phyloP scores from a whole-genome alignment of 495 filamentous ascomycete species.

The Penicilliopsis zonata region DNA sequence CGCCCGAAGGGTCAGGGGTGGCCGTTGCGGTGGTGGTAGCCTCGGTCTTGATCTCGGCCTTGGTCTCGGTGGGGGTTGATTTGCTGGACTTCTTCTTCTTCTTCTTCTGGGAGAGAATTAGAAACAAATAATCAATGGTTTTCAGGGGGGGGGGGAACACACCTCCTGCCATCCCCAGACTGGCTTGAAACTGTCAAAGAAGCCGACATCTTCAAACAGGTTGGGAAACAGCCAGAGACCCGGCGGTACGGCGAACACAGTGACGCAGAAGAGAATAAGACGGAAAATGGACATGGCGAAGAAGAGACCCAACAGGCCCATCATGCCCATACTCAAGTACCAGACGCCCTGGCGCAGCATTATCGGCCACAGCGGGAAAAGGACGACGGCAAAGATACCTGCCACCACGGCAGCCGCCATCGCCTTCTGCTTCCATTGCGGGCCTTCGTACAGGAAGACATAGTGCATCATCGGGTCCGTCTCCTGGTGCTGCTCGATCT shows the following conservation, averaged over 20 bases:
- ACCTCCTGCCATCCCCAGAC: conserved; percentile 99
- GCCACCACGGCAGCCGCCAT: conserved; percentile 75
- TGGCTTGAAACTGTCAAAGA: conserved; percentile 94
- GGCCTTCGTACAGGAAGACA: conserved; percentile 91
- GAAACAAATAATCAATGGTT: neutral
- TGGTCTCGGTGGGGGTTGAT: conserved; percentile 15
- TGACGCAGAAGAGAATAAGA: conserved; percentile 87
- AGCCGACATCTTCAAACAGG: conserved; percentile 95
- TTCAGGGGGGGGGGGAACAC: conserved; percentile 5
- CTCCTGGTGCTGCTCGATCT: conserved; percentile 94
- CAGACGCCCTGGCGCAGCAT: conserved; percentile 87
- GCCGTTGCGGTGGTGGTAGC: conserved; percentile 49
- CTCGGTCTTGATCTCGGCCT: conserved; percentile 36
- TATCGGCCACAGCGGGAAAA: conserved; percentile 96
- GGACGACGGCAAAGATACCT: conserved; percentile 72
- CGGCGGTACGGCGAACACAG: conserved; percentile 71
- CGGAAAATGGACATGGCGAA: conserved; percentile 97
- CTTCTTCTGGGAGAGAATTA: conserved; percentile 24
- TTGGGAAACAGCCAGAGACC: conserved; percentile 98
- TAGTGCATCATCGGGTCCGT: conserved; percentile 85
- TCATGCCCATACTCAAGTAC: conserved; percentile 92
- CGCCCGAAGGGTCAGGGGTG: conserved; percentile 31
- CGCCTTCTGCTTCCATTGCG: conserved; percentile 84
- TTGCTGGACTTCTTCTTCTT: conserved; percentile 54
- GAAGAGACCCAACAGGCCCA: conserved; percentile 86